Evolutionary conservation across 2,329 filamentous ascomycete species (phyloP).

Genomic region (Penicillium frequentans): DNA sequence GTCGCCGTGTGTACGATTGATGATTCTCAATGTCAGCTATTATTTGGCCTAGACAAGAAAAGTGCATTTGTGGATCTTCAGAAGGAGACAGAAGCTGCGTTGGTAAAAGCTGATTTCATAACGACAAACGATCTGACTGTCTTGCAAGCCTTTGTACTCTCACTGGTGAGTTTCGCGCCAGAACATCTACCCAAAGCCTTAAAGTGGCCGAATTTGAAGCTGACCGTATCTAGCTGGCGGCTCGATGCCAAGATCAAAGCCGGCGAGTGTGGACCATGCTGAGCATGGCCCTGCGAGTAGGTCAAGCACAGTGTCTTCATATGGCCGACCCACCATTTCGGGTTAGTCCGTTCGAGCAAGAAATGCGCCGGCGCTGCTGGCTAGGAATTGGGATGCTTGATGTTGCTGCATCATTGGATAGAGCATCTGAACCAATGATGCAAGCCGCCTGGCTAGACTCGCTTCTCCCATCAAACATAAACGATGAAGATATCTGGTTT

Average conservation of each 20-base stretch:
- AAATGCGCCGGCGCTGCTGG: constrained; percentile 35
- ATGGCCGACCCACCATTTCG: constrained; percentile 28
- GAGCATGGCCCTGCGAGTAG: constrained; percentile 32
- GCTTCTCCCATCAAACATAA: constrained; percentile 28
- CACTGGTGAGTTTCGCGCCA: constrained; percentile 20
- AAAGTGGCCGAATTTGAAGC: neutral
- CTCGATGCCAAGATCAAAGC: constrained; percentile 32
- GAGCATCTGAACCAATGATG: constrained; percentile 38
- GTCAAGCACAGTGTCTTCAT: constrained; percentile 33
- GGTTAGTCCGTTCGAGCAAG: constrained; percentile 28
- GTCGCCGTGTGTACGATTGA: constrained; percentile 26
- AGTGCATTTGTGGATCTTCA: constrained; percentile 22
- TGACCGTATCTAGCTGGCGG: constrained; percentile 18
- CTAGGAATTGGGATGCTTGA: constrained; percentile 31
- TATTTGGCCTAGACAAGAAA: constrained; percentile 22
- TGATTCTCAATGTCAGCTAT: constrained; percentile 21
- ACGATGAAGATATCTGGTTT: constrained; percentile 30
- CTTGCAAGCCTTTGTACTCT: constrained; percentile 34
- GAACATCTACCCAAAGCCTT: too few relatives aligned
- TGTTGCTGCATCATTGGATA: constrained; percentile 28
- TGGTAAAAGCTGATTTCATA: constrained; percentile 29
- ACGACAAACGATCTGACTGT: constrained; percentile 33
- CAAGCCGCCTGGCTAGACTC: constrained; percentile 28
- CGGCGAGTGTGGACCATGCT: constrained; percentile 37
- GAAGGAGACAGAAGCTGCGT: constrained; percentile 23